Evolutionary conservation across 1,284 basidiomycete genomes (phyloP), one percentile per base, ranked within the genome.

Genomic region (Ganoderma sinense): DNA sequence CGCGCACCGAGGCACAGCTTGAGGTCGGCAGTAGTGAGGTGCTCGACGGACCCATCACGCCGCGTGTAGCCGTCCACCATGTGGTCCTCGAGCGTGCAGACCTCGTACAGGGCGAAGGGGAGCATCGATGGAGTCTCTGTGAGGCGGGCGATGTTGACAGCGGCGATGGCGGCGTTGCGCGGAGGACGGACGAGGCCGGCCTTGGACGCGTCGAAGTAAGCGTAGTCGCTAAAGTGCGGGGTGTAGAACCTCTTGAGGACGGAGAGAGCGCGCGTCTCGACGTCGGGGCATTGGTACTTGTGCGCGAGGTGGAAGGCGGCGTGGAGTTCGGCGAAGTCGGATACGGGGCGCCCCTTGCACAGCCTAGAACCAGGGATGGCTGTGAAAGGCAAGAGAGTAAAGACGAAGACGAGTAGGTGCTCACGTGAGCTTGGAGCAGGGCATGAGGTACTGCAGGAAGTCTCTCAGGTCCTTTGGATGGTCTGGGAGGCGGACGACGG

Each of bases 1-100:
- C 45, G 45, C 20, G 45, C 45, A 7, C 61, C 23, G 64, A 69
- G 18, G 62, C 67, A 69, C 6, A 41, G 31, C 58, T 58, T 45
- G 29, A 69, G 67, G 51, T 69, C 68, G 8, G 26, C 55, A 0
- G 60, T 1, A 40, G 45, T n/a, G 18, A 69, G 64, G 10, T 51
- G 29, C 48, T 66, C 65, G 33, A 53, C 29, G 4, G 53, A 48
- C 8, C 68, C 65, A 33, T 69, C 65, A n/a, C 51, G 53, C 14
- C 14, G 56, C 16, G 3, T 39, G 36, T 58, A 58, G 1, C 68
- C 68, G 10, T 51, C 23, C 18, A 53, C 2, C 13, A 64, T 23
- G 2, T 11, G 23, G 13, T 43, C 48, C 14, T 48, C 55, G 55
- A 58, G 51, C 2, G 14, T n/a, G 53, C 33, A 65, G 14, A 8